phyloP scores from a whole-genome alignment of 331 rosid genomes.

The Quercus lobata region DNA sequence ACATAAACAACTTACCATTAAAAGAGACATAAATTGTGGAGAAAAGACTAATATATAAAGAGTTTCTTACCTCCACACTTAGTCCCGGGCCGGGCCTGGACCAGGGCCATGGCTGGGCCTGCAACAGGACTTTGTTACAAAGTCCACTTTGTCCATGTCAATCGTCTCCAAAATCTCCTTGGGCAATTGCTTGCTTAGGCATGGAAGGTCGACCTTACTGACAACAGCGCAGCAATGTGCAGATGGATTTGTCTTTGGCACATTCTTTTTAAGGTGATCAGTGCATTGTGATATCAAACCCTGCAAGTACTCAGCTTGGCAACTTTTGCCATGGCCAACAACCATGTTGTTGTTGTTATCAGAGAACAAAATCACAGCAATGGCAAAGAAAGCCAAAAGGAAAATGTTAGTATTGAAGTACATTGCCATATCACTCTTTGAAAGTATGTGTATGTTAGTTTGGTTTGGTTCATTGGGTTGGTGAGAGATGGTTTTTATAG shows the following conservation, averaged over 20 bases:
- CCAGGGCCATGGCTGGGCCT: slow-evolving; percentile 19
- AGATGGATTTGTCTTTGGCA: slow-evolving; percentile 9
- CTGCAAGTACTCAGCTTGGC: slow-evolving; percentile 20
- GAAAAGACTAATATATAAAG: too few relatives aligned
- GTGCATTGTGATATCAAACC: slow-evolving; percentile 16
- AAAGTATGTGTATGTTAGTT: background rate
- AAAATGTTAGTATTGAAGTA: too few relatives aligned
- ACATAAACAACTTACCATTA: too few relatives aligned
- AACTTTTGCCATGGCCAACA: slow-evolving; percentile 17
- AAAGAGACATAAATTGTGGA: too few relatives aligned
- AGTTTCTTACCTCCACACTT: slow-evolving; percentile 35
- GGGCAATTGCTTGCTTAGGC: slow-evolving; percentile 19
- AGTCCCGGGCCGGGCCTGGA: slow-evolving; percentile 5
- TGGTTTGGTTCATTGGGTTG: background rate
- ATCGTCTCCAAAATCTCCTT: slow-evolving; percentile 2
- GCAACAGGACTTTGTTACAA: slow-evolving; percentile 25
- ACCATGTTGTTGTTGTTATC: background rate
- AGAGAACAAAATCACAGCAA: background rate
- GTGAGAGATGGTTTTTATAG: background rate
- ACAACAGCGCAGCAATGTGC: slow-evolving; percentile 18
- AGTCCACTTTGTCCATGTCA: slow-evolving; percentile 30
- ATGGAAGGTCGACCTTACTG: slow-evolving; percentile 8
- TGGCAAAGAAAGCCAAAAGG: background rate
- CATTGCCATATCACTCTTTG: background rate
- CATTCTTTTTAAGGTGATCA: slow-evolving; percentile 2